A percentile compares a stretch with the other conserved stretches of the same genome.
Conservation (phyloP, 352 stramenopile species). For the Globisporangium middletonii region DNA sequence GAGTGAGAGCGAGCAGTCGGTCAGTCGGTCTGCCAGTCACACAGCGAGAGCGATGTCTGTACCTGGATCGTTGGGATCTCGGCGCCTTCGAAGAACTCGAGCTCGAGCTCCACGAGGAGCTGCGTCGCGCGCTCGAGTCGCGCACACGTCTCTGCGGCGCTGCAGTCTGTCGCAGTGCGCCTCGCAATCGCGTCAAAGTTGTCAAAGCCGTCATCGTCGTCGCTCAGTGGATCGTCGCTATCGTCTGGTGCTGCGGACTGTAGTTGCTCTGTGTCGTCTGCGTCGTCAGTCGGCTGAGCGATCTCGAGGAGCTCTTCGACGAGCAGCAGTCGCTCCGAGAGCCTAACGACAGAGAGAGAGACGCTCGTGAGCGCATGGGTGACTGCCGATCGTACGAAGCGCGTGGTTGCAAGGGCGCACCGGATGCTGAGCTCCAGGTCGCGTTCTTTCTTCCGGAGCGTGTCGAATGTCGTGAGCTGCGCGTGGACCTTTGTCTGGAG, state of each 20-base stretch:
- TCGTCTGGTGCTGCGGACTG: not conserved
- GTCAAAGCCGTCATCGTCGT: constrained; percentile 59
- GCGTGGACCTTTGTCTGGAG: constrained; percentile 48
- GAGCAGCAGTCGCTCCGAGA: constrained; percentile 73
- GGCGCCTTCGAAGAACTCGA: constrained; percentile 66
- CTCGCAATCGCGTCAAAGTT: constrained; percentile 63
- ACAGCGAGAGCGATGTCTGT: not conserved
- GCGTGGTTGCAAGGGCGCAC: constrained; percentile 3
- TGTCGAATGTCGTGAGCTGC: constrained; percentile 34
- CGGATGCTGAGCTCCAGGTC: constrained; percentile 59
- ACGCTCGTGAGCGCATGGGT: not conserved
- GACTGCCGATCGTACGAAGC: too few relatives aligned
- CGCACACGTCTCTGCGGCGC: constrained; percentile 49
- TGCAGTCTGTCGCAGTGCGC: constrained; percentile 19
- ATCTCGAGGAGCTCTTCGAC: constrained; percentile 78
- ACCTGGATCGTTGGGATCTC: constrained; percentile 72
- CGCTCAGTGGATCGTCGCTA: constrained; percentile 16
- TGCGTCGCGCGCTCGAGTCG: constrained; percentile 70
- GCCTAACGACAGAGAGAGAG: constrained; percentile 13
- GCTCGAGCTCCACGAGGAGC: constrained; percentile 68
- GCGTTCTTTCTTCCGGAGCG: constrained; percentile 38
- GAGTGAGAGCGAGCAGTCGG: not conserved
- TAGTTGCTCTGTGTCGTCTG: constrained; percentile 13
- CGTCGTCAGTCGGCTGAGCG: constrained; percentile 22
- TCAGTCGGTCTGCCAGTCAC: not conserved